Base-by-base conservation (phyloP, 2,329 filamentous ascomycete genomes). In the Scedosporium minutisporum region DNA sequence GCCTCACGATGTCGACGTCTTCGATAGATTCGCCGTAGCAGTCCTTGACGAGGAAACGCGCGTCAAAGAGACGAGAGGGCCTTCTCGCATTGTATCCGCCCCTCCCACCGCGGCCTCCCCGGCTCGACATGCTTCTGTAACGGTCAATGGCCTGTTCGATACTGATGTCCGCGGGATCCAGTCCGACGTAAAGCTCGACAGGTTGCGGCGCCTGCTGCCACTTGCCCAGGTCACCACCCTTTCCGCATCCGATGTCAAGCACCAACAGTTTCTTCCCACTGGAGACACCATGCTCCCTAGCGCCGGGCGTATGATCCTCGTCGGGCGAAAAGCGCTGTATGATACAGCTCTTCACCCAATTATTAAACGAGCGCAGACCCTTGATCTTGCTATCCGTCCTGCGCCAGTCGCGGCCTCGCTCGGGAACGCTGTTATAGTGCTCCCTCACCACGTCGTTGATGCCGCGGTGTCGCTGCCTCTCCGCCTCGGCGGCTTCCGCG, bases 321-420 rank as follows among this genome's bases (percentile, higher is more conserved):
- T 88, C 87, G 0, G 90, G 89, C 4, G 91, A 91, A 76, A 97
- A 97, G 73, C 96, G 97, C 72, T 97, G 93, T 68, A 99, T 97
- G 68, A 97, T 85, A 59, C 90, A 93, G 71, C 91, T 96, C 80
- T 99, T 99, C 76, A 99, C 85, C 95, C 95, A 99, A 75, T 99
- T 99, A 78, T 99, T 99, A 80, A 96, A 95, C 67, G 89, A 91
- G 61, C 95, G 86, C 61, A 99, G 79, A 0, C 95, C 95, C 77
- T 96, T 96, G 79, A 99, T 99, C 70, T 90, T 89, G 74, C 90
- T 96, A 70, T 96, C 92, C 6, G 91, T 96, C 72, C 89, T 91
- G 59, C 95, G 86, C 93, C 95, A 99, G 70, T 97, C 92, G 62
- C 93, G 86, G 12, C 95, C 95, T 33, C 93, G 86, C 77, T 99